Conservation (phyloP, 108 stramenopile genomes). For the Cyclostephanos tholiformis region DNA sequence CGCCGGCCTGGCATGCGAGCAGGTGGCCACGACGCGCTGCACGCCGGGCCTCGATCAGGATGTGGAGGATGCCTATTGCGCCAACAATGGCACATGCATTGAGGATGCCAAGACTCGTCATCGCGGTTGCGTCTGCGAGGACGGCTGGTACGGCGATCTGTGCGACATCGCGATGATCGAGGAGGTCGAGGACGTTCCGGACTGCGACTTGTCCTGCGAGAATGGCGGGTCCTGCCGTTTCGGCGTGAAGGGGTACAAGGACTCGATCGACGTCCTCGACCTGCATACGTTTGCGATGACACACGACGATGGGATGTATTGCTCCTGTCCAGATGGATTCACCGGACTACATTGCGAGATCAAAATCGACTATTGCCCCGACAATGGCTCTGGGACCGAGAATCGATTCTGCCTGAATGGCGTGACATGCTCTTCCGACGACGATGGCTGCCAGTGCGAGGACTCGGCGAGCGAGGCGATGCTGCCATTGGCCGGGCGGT, state of each 20-base stretch:
- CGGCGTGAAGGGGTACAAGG: constrained; percentile 48
- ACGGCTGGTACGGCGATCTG: constrained; percentile 43
- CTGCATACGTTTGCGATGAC: constrained; percentile 21
- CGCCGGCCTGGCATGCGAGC: constrained; percentile 38
- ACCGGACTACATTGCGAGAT: constrained; percentile 68
- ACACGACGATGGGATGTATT: constrained; percentile 58
- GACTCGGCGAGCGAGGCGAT: constrained; percentile 11
- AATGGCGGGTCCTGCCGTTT: constrained; percentile 47
- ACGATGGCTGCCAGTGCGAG: constrained; percentile 33
- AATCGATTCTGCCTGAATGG: constrained; percentile 60
- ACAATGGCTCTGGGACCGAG: constrained; percentile 17
- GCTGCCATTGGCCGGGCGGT: constrained; percentile 39
- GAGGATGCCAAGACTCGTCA: constrained; percentile 26
- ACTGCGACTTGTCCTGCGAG: constrained; percentile 36
- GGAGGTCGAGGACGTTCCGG: constrained; percentile 23
- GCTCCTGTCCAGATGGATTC: constrained; percentile 58
- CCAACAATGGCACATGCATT: constrained; percentile 38
- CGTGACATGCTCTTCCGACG: constrained; percentile 33
- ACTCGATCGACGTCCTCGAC: constrained; percentile 25
- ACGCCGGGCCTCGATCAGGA: constrained; percentile 38
- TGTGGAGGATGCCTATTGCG: constrained; percentile 40
- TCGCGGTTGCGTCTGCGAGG: constrained; percentile 35
- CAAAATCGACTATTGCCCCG: constrained; percentile 47
- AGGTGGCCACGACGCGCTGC: constrained; percentile 31
- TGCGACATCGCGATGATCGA: constrained; percentile 39